Evolutionary conservation across 2,329 filamentous ascomycete genomes (phyloP).

Genomic region (Aspergillus costaricaensis): DNA sequence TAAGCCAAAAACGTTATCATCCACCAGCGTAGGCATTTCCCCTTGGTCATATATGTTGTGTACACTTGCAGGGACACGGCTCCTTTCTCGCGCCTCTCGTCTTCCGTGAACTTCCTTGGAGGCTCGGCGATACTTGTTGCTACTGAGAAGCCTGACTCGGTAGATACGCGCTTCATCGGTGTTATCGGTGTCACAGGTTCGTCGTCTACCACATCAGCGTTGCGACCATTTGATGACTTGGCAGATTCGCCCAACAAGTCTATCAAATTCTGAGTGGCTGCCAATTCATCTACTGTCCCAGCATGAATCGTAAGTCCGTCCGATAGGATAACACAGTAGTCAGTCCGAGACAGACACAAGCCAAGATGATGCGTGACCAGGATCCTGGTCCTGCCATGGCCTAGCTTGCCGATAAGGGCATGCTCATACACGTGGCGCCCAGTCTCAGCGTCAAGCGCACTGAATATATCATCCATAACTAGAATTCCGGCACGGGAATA

Average conservation of each 20-base stretch:
- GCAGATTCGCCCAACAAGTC: conserved; percentile 45
- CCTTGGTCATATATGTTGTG: conserved; percentile 64
- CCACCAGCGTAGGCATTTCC: conserved; percentile 67
- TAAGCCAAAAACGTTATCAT: conserved; percentile 56
- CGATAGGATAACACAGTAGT: conserved; percentile 72
- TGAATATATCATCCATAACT: conserved; percentile 81
- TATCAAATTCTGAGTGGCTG: conserved; percentile 42
- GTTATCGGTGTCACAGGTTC: conserved; percentile 13
- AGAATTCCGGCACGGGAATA: conserved; percentile 78
- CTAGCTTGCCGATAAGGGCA: conserved; percentile 71
- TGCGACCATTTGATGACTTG: conserved; percentile 46
- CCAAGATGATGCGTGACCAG: conserved; percentile 79
- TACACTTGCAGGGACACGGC: conserved; percentile 70
- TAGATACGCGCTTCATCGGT: conserved; percentile 15
- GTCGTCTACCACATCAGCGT: conserved; percentile 10
- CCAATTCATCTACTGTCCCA: conserved; percentile 64
- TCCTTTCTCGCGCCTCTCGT: conserved; percentile 71
- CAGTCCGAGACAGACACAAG: conserved; percentile 68
- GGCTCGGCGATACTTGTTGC: conserved; percentile 25
- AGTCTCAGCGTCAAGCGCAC: conserved; percentile 76
- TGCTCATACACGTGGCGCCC: conserved; percentile 77
- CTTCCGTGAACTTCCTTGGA: conserved; percentile 72
- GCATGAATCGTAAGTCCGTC: conserved; percentile 66
- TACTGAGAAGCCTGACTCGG: conserved; percentile 13
- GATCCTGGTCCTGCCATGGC: conserved; percentile 70